A percentile compares a stretch with the other conserved stretches of the same genome.
Evolutionary conservation across 805 yeast genomes (phyloP).

Genomic region (Candida odintsovae): DNA sequence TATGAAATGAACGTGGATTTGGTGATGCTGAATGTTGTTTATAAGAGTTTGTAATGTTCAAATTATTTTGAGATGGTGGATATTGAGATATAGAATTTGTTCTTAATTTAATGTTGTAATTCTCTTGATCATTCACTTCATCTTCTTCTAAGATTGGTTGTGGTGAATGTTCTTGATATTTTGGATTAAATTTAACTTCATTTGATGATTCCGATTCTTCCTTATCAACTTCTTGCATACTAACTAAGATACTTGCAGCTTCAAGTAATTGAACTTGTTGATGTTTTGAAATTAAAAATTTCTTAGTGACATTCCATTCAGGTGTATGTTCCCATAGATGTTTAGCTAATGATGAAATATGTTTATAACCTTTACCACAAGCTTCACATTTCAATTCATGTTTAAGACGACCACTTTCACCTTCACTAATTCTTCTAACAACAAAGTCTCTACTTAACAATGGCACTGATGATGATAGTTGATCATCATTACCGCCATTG

Average conservation of each 20-base stretch:
- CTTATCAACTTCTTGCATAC: constrained; percentile 16
- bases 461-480: constrained; percentile 31
- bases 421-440: constrained; percentile 77
- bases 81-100: constrained; percentile 39
- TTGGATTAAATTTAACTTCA: constrained; percentile 9
- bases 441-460: constrained; percentile 59
- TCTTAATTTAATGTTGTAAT: constrained; percentile 22
- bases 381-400: constrained; percentile 86
- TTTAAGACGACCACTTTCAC: constrained; percentile 78
- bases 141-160: constrained; percentile 6
- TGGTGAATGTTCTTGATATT: constrained; percentile 12
- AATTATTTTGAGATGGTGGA: constrained; percentile 32
- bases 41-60: not conserved
- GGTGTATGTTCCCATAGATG: constrained; percentile 95
- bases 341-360: constrained; percentile 80
- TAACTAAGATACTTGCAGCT: constrained; percentile 22
- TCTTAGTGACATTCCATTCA: constrained; percentile 86
- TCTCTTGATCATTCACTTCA: constrained; percentile 5
- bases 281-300: constrained; percentile 50
- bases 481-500: constrained; percentile 1
- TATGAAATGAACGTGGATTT: constrained; percentile 1
- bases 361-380: constrained; percentile 89
- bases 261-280: constrained; percentile 23
- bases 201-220: constrained; percentile 1
- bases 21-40: not conserved